A percentile compares a stretch with the other conserved stretches of the same genome.
Evolutionary conservation across 257 asterid genomes (phyloP).

Genomic region (Cinchona pubescens): DNA sequence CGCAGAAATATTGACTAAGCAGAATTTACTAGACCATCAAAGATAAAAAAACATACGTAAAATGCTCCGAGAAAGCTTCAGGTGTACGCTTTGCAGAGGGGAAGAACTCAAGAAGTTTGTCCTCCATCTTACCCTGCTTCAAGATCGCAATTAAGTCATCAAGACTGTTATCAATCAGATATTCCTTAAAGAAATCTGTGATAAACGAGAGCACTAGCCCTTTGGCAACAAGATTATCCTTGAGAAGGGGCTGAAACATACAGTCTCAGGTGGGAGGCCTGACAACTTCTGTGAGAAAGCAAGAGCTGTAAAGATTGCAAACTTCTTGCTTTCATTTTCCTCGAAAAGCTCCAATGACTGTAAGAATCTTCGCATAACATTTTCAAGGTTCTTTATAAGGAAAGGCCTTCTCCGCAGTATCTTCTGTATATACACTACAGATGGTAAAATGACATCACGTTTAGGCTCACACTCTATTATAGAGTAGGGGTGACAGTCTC

Average conservation of each 20-base stretch:
- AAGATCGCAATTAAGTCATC: slow-evolving; percentile 91
- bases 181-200: slow-evolving; percentile 93
- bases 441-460: slow-evolving; percentile 85
- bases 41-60: slow-evolving; percentile 54
- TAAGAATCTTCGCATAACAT: slow-evolving; percentile 89
- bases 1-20: not conserved
- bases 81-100: slow-evolving; percentile 85
- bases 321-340: slow-evolving; percentile 95
- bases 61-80: slow-evolving; percentile 90
- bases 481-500: slow-evolving; percentile 91
- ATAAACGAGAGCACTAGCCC: slow-evolving; percentile 93
- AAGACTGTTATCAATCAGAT: slow-evolving; percentile 91
- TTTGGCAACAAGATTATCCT: slow-evolving; percentile 93
- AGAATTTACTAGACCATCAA: not conserved
- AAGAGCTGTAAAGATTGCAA: slow-evolving; percentile 97
- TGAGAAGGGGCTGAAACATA: slow-evolving; percentile 93
- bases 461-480: slow-evolving; percentile 74
- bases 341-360: slow-evolving; percentile 94
- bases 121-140: slow-evolving; percentile 92
- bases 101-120: slow-evolving; percentile 81
- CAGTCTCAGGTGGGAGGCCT: slow-evolving; percentile 97
- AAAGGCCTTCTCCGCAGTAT: slow-evolving; percentile 84
- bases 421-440: slow-evolving; percentile 89
- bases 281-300: slow-evolving; percentile 98
- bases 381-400: slow-evolving; percentile 96